Conservation (phyloP, 2,329 filamentous ascomycete species). For the Trichoderma sp. region DNA sequence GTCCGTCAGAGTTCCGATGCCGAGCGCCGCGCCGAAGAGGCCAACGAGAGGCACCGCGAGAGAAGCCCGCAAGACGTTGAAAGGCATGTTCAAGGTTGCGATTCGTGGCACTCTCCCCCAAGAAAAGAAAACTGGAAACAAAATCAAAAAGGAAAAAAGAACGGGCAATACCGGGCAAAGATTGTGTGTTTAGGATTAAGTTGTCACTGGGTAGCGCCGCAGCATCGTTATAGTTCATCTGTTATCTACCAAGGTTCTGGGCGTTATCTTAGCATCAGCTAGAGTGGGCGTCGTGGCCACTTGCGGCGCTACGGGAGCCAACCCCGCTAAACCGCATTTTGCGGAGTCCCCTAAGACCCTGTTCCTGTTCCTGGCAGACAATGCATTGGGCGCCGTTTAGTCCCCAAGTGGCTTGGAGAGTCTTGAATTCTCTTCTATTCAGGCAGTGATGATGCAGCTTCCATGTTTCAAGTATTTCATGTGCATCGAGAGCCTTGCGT, state of each 20-base stretch:
- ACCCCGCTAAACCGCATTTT: constrained; percentile 17
- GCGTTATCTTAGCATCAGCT: constrained; percentile 10
- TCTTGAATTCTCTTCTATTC: neutral
- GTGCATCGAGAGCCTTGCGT: neutral
- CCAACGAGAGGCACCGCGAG: constrained; percentile 22
- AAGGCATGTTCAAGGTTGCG: constrained; percentile 26
- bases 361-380: constrained; percentile 8
- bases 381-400: neutral
- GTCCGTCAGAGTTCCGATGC: constrained; percentile 66
- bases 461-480: neutral
- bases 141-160: neutral
- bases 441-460: neutral
- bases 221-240: neutral
- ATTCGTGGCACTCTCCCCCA: neutral
- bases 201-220: constrained; percentile 1
- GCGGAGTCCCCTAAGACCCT: constrained; percentile 1
- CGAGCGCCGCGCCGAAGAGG: constrained; percentile 34
- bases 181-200: neutral
- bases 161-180: neutral
- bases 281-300: constrained; percentile 20
- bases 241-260: neutral
- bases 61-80: constrained; percentile 9
- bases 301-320: constrained; percentile 4
- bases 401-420: constrained; percentile 4
- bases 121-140: neutral